These are phyloP conservation scores for Coniochaeta sp. DNA, from an alignment of 2,329 filamentous ascomycete species.

Conservation along the genomic window DNA sequence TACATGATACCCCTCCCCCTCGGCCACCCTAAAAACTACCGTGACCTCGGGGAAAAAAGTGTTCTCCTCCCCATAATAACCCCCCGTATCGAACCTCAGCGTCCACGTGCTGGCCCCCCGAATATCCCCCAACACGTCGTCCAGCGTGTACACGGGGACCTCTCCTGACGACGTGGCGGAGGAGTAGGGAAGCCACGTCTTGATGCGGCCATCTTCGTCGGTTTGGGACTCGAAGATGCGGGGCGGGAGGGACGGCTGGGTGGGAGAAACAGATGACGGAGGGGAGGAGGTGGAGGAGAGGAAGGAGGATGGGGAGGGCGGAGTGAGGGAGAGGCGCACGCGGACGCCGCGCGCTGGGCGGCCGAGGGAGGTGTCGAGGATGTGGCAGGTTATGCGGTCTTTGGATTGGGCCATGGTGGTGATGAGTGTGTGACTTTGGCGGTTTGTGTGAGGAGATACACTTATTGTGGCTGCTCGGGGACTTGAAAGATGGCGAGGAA, in stretches of 20 bases:
- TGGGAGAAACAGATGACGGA: too few species aligned
- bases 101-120: conserved; percentile 51
- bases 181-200: conserved; percentile 57
- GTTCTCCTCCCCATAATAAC: conserved; percentile 56
- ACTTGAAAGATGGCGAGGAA: not conserved
- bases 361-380: conserved; percentile 75
- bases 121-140: conserved; percentile 43
- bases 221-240: conserved; percentile 59
- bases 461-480: too few species aligned
- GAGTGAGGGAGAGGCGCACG: conserved; percentile 58
- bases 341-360: conserved; percentile 59
- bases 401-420: conserved; percentile 28
- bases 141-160: conserved; percentile 50
- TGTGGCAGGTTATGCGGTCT: conserved; percentile 76
- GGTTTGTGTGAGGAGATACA: too few species aligned
- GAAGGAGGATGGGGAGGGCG: conserved; percentile 12
- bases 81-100: conserved; percentile 64
- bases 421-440: conserved; percentile 10
- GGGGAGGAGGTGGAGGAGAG: conserved; percentile 14
- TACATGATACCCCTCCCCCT: conserved; percentile 69
- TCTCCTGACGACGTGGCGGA: conserved; percentile 43
- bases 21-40: conserved; percentile 44
- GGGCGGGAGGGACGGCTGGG: conserved; percentile 19
- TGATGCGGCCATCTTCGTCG: conserved; percentile 70
- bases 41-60: conserved; percentile 56